Percentiles rank a stretch among this genome's conserved stretches.
These are phyloP conservation scores for Isoetes taiwanensis DNA, from an alignment of 75 land plant species.

Conservation along the genomic window DNA sequence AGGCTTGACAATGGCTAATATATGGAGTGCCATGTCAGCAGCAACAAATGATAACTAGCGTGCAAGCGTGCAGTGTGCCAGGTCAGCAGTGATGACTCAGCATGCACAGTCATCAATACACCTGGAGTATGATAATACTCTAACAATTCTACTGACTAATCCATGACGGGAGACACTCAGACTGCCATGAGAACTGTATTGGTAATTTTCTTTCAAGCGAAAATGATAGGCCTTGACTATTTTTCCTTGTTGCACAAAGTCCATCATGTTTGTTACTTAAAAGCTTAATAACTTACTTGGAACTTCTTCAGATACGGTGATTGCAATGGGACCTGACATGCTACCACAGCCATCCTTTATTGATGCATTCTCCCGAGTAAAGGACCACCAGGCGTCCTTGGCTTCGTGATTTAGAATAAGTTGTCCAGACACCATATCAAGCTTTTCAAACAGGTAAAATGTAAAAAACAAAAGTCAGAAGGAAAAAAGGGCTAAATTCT, in stretches of 20 bases:
- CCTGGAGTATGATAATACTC: conserved; percentile 3
- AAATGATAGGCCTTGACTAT: too few species aligned
- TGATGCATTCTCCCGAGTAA: conserved; percentile 37
- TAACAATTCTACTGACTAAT: neutral
- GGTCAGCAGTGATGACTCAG: too few species aligned
- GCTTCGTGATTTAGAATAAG: conserved; percentile 46
- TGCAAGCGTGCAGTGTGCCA: too few species aligned
- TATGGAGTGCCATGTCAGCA: too few species aligned
- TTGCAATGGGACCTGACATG: conserved; percentile 55
- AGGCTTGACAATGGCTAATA: too few species aligned
- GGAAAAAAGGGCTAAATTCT: neutral
- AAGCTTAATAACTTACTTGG: conserved; percentile 56
- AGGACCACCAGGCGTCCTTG: conserved; percentile 72
- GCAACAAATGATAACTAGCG: too few species aligned
- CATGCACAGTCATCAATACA: too few species aligned
- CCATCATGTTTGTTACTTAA: neutral
- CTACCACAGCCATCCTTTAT: conserved; percentile 29
- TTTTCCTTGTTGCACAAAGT: too few species aligned
- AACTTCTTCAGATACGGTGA: conserved; percentile 88
- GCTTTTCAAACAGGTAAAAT: conserved; percentile 17
- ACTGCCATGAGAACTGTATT: too few species aligned
- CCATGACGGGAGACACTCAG: neutral
- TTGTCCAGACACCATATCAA: conserved; percentile 44
- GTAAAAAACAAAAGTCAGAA: neutral
- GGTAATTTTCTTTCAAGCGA: too few species aligned